These are phyloP conservation scores for Kwoniella dendrophila DNA, from an alignment of 768 basidiomycete genomes.

Conservation along the genomic window DNA sequence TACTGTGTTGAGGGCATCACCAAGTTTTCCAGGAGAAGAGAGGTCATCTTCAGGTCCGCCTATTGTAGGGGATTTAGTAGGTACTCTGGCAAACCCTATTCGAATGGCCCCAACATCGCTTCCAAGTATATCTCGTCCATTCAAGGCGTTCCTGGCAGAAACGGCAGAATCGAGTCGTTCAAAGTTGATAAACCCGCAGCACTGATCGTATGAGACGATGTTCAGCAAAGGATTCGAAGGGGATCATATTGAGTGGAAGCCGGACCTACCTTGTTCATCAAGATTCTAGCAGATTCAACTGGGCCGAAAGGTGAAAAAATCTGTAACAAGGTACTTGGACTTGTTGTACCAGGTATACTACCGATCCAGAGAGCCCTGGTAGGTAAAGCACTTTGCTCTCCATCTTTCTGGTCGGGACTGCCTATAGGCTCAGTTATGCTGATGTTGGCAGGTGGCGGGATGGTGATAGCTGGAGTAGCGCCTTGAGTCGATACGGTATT, in stretches of 20 bases:
- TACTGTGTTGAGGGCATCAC: constrained; percentile 65
- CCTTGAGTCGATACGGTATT: constrained; percentile 55
- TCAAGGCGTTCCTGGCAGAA: constrained; percentile 89
- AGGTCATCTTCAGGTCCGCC: constrained; percentile 62
- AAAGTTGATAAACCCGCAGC: constrained; percentile 74
- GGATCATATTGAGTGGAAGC: constrained; percentile 58
- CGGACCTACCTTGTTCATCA: constrained; percentile 95
- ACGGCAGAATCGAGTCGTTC: constrained; percentile 96
- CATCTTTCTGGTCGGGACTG: constrained; percentile 25
- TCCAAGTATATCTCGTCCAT: constrained; percentile 92
- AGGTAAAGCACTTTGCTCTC: constrained; percentile 81
- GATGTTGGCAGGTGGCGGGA: constrained; percentile 25
- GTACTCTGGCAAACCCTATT: constrained; percentile 95
- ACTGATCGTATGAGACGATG: constrained; percentile 15
- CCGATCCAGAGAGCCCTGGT: constrained; percentile 98
- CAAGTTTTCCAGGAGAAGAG: constrained; percentile 61
- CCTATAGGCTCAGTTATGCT: not conserved
- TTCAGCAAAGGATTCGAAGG: constrained; percentile 33
- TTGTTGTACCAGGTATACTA: constrained; percentile 91
- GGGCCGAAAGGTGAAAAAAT: constrained; percentile 97
- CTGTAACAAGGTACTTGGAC: constrained; percentile 88
- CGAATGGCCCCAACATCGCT: constrained; percentile 95
- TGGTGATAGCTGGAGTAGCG: constrained; percentile 48
- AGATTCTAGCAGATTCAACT: constrained; percentile 92
- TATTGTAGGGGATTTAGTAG: constrained; percentile 65